phyloP scores from a whole-genome alignment of 768 basidiomycete species.

The Harrya chromipes region DNA sequence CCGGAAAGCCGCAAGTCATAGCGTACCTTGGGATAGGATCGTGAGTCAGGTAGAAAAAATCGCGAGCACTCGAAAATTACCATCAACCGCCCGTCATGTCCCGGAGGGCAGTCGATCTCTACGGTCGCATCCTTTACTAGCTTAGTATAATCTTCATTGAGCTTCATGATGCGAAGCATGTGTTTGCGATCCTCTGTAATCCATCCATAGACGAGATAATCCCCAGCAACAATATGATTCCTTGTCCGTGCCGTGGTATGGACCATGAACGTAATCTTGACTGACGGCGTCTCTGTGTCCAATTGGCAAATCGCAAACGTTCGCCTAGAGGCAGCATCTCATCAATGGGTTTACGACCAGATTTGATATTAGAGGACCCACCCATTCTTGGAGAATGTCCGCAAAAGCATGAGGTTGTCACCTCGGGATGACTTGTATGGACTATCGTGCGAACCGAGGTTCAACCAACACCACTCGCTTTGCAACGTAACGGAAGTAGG shows the following conservation, averaged over 20 bases:
- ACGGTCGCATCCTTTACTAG: constrained; percentile 18
- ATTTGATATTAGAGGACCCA: constrained; percentile 5
- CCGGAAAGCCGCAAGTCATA: constrained; percentile 30
- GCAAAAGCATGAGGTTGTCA: constrained; percentile 27
- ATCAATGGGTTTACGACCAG: background rate
- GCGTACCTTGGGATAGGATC: constrained; percentile 16
- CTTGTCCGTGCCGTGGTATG: constrained; percentile 23
- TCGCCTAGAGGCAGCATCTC: constrained; percentile 3
- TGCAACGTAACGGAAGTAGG: constrained; percentile 25
- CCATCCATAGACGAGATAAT: constrained; percentile 30
- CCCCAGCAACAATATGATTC: constrained; percentile 23
- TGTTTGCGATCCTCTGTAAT: constrained; percentile 29
- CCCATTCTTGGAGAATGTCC: constrained; percentile 27
- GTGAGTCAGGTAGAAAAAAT: background rate
- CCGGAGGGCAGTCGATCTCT: constrained; percentile 29
- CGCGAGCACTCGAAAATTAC: constrained; percentile 4
- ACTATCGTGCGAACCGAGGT: constrained; percentile 19
- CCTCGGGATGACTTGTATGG: constrained; percentile 32
- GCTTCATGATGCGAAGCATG: constrained; percentile 29
- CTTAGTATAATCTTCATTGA: constrained; percentile 23
- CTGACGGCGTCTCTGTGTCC: constrained; percentile 24
- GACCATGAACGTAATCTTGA: constrained; percentile 25
- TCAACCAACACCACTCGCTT: constrained; percentile 29
- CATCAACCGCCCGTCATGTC: constrained; percentile 26
- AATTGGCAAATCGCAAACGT: constrained; percentile 28